Percentiles rank a stretch among this genome's conserved stretches.
These are phyloP conservation scores for Hymenoscyphus fraxineus DNA, from an alignment of 2,329 filamentous ascomycete genomes.

Conservation along the genomic window DNA sequence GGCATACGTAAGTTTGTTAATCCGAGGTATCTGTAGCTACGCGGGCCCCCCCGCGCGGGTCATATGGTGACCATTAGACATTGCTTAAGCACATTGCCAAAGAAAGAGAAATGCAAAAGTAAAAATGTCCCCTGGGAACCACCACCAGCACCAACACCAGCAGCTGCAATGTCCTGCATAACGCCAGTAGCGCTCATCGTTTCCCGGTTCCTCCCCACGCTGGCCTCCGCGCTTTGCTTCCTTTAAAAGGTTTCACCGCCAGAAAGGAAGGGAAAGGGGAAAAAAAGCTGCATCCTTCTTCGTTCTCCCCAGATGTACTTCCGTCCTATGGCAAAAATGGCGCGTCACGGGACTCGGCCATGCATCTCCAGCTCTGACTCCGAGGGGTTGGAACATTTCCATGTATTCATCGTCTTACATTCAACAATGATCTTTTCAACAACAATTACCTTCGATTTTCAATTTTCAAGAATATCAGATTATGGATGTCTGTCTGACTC, in stretches of 20 bases:
- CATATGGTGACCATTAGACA: conserved; percentile 3
- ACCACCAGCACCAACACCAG: not conserved
- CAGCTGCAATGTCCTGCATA: conserved; percentile 22
- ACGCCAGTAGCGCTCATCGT: conserved; percentile 12
- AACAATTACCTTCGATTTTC: not conserved
- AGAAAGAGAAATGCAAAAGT: not conserved
- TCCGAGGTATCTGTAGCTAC: not conserved
- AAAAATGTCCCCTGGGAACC: conserved; percentile 3
- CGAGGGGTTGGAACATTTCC: not conserved
- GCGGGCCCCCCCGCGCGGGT: conserved; percentile 5
- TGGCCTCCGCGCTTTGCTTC: conserved; percentile 4
- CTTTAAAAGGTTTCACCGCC: conserved; percentile 24
- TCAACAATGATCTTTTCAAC: not conserved
- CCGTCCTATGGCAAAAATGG: conserved; percentile 7
- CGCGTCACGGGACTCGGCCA: conserved; percentile 7
- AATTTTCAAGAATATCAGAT: not conserved
- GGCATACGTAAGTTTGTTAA: not conserved
- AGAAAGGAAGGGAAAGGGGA: conserved; percentile 7
- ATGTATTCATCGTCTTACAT: not conserved
- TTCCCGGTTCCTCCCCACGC: conserved; percentile 19
- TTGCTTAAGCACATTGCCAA: conserved; percentile 8
- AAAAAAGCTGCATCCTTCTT: not conserved
- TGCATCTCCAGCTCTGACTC: not conserved
- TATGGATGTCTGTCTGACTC: not conserved
- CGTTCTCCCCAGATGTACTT: not conserved